Evolutionary conservation across 108 stramenopile species (phyloP).

Genomic region (Cyclotella sp.): DNA sequence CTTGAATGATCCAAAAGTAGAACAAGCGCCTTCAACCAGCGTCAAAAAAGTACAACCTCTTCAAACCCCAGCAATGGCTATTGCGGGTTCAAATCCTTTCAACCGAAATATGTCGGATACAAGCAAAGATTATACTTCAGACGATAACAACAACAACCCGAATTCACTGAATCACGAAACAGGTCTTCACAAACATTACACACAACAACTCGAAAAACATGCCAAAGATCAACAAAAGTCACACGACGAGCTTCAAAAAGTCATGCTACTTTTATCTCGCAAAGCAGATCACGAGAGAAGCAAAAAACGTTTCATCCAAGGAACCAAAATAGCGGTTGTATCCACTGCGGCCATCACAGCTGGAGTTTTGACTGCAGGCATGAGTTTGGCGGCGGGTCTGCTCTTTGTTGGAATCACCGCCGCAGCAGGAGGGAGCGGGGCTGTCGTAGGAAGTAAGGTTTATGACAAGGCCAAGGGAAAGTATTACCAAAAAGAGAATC

Average conservation of each 20-base stretch:
- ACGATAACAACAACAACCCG: slow-evolving; percentile 4
- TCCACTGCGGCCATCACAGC: slow-evolving; percentile 78
- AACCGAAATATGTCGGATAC: not conserved
- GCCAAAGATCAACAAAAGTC: slow-evolving; percentile 45
- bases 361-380: slow-evolving; percentile 82
- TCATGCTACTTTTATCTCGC: slow-evolving; percentile 19
- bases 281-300: slow-evolving; percentile 48
- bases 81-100: slow-evolving; percentile 3
- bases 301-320: slow-evolving; percentile 62
- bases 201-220: slow-evolving; percentile 49
- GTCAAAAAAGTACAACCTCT: slow-evolving; percentile 1
- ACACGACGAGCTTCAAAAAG: slow-evolving; percentile 41
- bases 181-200: slow-evolving; percentile 53
- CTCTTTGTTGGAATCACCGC: slow-evolving; percentile 76
- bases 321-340: slow-evolving; percentile 75
- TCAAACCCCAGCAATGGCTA: not conserved
- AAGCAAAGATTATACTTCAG: not conserved
- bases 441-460: slow-evolving; percentile 60
- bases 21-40: not conserved
- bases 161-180: slow-evolving; percentile 18
- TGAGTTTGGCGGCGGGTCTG: slow-evolving; percentile 80
- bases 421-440: slow-evolving; percentile 83
- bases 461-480: slow-evolving; percentile 46
- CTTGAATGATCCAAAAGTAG: not conserved
- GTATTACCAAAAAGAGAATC: slow-evolving; percentile 40